These are phyloP conservation scores for Exophiala xenobiotica DNA, from an alignment of 2,329 filamentous ascomycete genomes.

Conservation along the genomic window DNA sequence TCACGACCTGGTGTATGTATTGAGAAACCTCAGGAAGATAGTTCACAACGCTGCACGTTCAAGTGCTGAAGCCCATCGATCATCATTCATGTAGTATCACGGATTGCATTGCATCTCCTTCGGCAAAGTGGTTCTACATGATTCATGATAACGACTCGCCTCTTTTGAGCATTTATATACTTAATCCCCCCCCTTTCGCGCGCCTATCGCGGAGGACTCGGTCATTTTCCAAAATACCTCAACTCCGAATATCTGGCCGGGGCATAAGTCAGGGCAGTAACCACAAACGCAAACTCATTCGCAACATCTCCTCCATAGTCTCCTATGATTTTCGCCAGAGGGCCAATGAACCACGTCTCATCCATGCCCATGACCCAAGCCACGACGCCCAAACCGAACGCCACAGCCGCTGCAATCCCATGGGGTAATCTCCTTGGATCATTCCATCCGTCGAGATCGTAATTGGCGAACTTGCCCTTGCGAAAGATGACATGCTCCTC, in stretches of 20 bases:
- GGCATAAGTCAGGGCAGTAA: constrained; percentile 49
- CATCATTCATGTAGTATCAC: too few species aligned
- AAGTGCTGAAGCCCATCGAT: too few species aligned
- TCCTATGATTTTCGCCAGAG: constrained; percentile 47
- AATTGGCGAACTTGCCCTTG: constrained; percentile 42
- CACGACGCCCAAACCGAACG: constrained; percentile 48
- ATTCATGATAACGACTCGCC: too few species aligned
- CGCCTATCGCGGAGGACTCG: too few species aligned
- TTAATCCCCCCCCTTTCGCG: too few species aligned
- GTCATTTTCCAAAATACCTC: constrained; percentile 24
- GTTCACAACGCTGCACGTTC: too few species aligned
- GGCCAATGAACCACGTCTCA: constrained; percentile 53
- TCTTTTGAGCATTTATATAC: too few species aligned
- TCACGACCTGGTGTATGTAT: too few species aligned
- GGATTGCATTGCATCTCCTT: too few species aligned
- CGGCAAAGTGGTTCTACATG: too few species aligned
- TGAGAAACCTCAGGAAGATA: too few species aligned
- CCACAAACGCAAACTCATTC: constrained; percentile 54
- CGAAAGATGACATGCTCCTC: constrained; percentile 52
- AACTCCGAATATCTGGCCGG: constrained; percentile 51
- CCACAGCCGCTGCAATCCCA: constrained; percentile 45
- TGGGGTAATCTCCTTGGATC: constrained; percentile 44
- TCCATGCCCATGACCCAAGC: constrained; percentile 60
- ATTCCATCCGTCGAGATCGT: constrained; percentile 53
- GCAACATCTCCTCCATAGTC: constrained; percentile 50